A percentile compares a stretch with the other conserved stretches of the same genome.
Conservation (phyloP, 768 basidiomycete genomes). For the Dendrothele bispora region DNA sequence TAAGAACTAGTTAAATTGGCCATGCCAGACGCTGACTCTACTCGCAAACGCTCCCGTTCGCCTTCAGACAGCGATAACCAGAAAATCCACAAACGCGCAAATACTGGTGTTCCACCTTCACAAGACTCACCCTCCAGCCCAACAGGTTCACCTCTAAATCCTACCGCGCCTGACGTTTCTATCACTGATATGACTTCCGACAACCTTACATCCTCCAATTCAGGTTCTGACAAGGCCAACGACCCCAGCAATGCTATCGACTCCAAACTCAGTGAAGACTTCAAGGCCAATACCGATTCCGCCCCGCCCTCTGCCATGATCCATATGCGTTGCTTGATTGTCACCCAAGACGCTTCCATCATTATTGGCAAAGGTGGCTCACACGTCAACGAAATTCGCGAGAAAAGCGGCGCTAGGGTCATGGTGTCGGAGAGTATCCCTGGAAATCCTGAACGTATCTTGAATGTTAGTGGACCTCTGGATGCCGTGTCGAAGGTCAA, state of each 20-base stretch:
- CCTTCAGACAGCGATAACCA: conserved; percentile 79
- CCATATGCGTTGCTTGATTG: conserved; percentile 97
- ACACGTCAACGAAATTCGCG: conserved; percentile 98
- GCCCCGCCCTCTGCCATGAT: conserved; percentile 79
- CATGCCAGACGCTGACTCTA: conserved; percentile 86
- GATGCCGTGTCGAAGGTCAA: conserved; percentile 98
- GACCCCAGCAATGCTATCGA: conserved; percentile 31
- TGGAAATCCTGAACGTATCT: conserved; percentile 97
- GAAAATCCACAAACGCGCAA: conserved; percentile 81
- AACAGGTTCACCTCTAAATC: conserved; percentile 41
- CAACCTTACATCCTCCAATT: conserved; percentile 60
- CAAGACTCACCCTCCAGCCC: conserved; percentile 59
- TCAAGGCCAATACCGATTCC: conserved; percentile 23
- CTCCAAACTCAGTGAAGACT: conserved; percentile 1
- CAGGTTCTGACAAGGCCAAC: conserved; percentile 32
- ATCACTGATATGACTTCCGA: conserved; percentile 54
- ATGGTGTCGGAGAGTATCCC: conserved; percentile 99
- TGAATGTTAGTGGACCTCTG: conserved; percentile 93
- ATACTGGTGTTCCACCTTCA: conserved; percentile 69
- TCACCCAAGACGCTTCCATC: conserved; percentile 98
- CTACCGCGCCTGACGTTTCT: conserved; percentile 55
- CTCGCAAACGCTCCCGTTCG: conserved; percentile 85
- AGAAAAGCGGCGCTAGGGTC: conserved; percentile 94
- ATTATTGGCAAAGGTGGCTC: conserved; percentile 96
- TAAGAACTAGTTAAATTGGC: conserved; percentile 48